Evolutionary conservation across 2,329 filamentous ascomycete species (phyloP), one percentile per base, ranked within the genome.

Genomic region (Pseudogymnoascus sp.): DNA sequence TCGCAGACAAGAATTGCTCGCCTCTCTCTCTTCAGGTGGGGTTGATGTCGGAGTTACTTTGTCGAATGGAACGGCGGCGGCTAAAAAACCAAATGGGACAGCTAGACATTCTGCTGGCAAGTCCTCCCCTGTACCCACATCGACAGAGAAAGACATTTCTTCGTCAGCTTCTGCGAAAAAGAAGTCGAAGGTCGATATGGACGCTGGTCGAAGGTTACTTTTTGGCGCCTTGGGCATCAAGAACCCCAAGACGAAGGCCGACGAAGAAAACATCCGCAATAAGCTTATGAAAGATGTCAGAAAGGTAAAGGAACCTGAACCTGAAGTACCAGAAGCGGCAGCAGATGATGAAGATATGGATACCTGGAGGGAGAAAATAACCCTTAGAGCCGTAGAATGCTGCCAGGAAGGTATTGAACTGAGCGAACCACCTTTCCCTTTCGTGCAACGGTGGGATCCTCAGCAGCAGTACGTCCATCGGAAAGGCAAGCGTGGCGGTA

Each of bases 381-480:
- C 78, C 10, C 85, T 96, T 65, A 82, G 83, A 23, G 92, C 91
- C 21, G 90, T 95, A 0, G 93, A 97, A 73, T 97, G 92, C 74
- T 84, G 86, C 65, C 81, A 89, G n/a, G 82, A 89, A 31, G 82
- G 80, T 4, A 76, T 91, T 39, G 77, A 82, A 33, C 78, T 96
- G 52, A 89, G 83, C 61, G 82, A 90, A 35, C 92, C 93, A 0
- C 90, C 92, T 0, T 97, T 95, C 70, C 92, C 92, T 0, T 97
- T 97, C 73, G 80, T 89, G 14, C 92, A 97, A 73, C 83, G 90
- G 55, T 97, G 92, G 93, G 91, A 96, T 73, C 82, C 84, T 3
- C 87, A 91, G 65, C 89, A 92, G 69, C 81, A 83, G 72, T 66
- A 69, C 35, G 66, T 65, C 14, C 76, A 77, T 66, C 77, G 78